A percentile compares a stretch with the other conserved stretches of the same genome.
phyloP scores from a whole-genome alignment of 2,329 filamentous ascomycete genomes.

The Herpotrichia juniperi region DNA sequence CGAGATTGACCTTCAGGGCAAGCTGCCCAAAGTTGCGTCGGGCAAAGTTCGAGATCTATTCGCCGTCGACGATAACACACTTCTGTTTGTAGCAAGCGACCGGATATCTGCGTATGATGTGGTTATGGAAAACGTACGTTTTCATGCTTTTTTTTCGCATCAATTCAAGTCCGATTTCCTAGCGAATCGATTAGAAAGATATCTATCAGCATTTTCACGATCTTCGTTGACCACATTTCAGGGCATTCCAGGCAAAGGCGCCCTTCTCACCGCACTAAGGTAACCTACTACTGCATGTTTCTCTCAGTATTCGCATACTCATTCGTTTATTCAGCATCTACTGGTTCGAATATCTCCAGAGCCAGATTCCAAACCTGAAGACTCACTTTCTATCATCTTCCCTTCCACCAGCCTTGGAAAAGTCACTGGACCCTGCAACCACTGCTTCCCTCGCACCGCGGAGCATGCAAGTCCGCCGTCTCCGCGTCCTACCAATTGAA shows the following conservation, averaged over 20 bases:
- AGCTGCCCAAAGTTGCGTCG: constrained; percentile 57
- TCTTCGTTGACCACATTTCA: constrained; percentile 38
- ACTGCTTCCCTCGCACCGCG: constrained; percentile 63
- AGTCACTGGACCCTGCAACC: constrained; percentile 21
- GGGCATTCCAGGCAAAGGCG: constrained; percentile 72
- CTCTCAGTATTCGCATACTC: not conserved
- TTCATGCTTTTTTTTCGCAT: not conserved
- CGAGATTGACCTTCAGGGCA: constrained; percentile 41
- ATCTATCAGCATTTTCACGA: too few relatives aligned
- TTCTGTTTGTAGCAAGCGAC: constrained; percentile 86
- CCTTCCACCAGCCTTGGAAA: constrained; percentile 59
- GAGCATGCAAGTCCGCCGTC: constrained; percentile 77
- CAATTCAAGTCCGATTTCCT: not conserved
- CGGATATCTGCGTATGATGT: constrained; percentile 97
- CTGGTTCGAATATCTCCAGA: constrained; percentile 70
- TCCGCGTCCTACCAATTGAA: constrained; percentile 79
- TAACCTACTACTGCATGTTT: constrained; percentile 7
- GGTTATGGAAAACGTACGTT: constrained; percentile 75
- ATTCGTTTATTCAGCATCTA: constrained; percentile 47
- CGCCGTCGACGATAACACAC: constrained; percentile 69
- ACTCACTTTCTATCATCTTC: constrained; percentile 68
- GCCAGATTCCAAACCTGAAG: constrained; percentile 62
- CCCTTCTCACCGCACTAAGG: constrained; percentile 70
- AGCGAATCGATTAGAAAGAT: not conserved
- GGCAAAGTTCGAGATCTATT: constrained; percentile 87